Evolutionary conservation across 306 rosid genomes (phyloP).

Genomic region (Dryas drummondii): DNA sequence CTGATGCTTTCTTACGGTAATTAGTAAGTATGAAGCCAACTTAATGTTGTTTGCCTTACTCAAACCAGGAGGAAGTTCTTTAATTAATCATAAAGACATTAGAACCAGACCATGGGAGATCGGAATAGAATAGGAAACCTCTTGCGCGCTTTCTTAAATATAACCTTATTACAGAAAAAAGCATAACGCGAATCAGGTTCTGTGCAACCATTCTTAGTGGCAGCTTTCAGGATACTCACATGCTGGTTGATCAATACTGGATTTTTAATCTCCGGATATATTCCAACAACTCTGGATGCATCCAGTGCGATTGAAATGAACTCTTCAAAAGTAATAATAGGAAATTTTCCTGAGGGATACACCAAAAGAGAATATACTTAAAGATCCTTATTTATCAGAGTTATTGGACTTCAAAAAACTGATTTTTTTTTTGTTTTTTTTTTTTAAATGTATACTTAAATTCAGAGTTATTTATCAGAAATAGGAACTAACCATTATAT

Average conservation of each 20-base stretch:
- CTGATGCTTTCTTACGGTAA: neutral
- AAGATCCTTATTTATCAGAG: neutral
- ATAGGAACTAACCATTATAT: slow-evolving; percentile 62
- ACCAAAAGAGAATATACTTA: slow-evolving; percentile 18
- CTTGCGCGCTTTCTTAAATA: neutral
- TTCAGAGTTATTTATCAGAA: neutral
- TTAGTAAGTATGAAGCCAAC: neutral
- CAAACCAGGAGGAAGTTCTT: no score
- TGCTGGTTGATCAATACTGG: slow-evolving; percentile 79
- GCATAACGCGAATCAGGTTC: neutral
- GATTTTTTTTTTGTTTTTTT: no score
- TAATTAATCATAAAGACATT: no score
- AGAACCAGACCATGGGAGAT: neutral
- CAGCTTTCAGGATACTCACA: slow-evolving; percentile 52
- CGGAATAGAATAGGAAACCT: neutral
- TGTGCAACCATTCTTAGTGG: slow-evolving; percentile 11
- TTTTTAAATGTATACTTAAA: neutral
- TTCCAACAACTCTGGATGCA: slow-evolving; percentile 89
- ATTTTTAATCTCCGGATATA: slow-evolving; percentile 90
- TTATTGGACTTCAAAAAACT: no score
- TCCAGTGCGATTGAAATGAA: slow-evolving; percentile 78
- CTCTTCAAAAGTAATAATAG: slow-evolving; percentile 86
- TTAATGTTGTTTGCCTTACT: no score
- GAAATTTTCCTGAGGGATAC: slow-evolving; percentile 62
- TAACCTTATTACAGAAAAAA: neutral